Conservation (phyloP, 768 basidiomycete species). For the Amylocystis lapponica region DNA sequence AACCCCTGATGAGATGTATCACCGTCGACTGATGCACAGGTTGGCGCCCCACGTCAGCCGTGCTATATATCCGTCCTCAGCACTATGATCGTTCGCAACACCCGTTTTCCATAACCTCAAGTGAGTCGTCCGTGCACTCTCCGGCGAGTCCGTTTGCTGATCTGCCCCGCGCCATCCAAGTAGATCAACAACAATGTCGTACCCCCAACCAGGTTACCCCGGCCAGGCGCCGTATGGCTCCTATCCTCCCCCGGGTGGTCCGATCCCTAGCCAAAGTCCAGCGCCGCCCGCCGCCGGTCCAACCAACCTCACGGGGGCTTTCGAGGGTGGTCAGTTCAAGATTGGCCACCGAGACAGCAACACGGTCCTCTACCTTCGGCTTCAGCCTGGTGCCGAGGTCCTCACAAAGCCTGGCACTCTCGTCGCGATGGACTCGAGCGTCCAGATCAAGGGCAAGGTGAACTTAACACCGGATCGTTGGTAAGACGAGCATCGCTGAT, state of each 20-base stretch:
- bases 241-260: conserved; percentile 1
- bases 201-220: conserved; percentile 10
- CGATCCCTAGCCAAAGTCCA: background rate
- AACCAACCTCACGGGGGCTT: conserved; percentile 17
- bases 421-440: conserved; percentile 28
- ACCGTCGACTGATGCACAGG: too few relatives aligned
- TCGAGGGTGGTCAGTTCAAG: conserved; percentile 22
- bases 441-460: conserved; percentile 27
- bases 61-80: too few relatives aligned
- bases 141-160: too few relatives aligned
- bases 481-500: background rate
- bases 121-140: too few relatives aligned
- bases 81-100: too few relatives aligned
- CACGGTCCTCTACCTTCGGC: conserved; percentile 23
- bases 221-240: conserved; percentile 4
- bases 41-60: too few relatives aligned
- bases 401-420: conserved; percentile 29
- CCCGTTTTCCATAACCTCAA: too few relatives aligned
- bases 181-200: conserved; percentile 4
- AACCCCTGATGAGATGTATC: too few relatives aligned
- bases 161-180: too few relatives aligned
- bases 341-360: conserved; percentile 30
- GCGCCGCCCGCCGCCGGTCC: conserved; percentile 1
- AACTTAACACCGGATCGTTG: background rate
- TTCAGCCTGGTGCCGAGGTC: conserved; percentile 24